Conservation (phyloP, 768 basidiomycete species). For the Suillus luteus region DNA sequence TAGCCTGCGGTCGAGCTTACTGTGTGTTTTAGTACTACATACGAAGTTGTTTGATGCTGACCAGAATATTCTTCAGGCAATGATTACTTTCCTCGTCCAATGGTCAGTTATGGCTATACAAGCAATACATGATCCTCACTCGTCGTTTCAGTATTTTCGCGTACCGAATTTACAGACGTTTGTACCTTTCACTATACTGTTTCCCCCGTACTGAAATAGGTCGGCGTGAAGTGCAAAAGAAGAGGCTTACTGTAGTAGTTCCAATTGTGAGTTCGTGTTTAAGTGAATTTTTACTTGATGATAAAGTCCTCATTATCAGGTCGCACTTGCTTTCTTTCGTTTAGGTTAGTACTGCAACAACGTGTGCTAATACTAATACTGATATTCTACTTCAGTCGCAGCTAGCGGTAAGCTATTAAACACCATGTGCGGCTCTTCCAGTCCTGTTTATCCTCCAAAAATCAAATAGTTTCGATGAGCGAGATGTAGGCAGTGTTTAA, state of each 20-base stretch:
- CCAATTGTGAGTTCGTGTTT: slow-evolving; percentile 16
- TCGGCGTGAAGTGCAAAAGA: slow-evolving; percentile 16
- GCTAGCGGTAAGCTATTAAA: slow-evolving; percentile 19
- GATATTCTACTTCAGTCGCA: slow-evolving; percentile 13
- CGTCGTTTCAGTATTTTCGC: slow-evolving; percentile 22
- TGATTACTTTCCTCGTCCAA: slow-evolving; percentile 28
- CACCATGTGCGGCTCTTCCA: slow-evolving; percentile 14
- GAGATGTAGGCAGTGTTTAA: slow-evolving; percentile 21
- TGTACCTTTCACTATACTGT: slow-evolving; percentile 12
- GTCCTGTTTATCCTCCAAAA: slow-evolving; percentile 19
- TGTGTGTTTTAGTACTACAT: slow-evolving; percentile 11
- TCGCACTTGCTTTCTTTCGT: slow-evolving; percentile 19
- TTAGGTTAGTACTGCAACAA: slow-evolving; percentile 14
- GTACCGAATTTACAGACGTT: slow-evolving; percentile 29
- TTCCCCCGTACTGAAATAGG: background rate
- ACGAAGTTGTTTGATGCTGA: background rate
- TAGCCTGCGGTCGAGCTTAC: slow-evolving; percentile 26
- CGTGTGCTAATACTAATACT: background rate
- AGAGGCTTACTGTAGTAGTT: slow-evolving; percentile 15
- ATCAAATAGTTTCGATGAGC: slow-evolving; percentile 18
- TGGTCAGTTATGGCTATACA: slow-evolving; percentile 11
- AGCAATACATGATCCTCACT: background rate
- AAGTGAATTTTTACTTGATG: background rate
- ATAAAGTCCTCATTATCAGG: slow-evolving; percentile 10
- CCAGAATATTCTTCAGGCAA: slow-evolving; percentile 24